Conservation (phyloP, 805 yeast genomes). For the Wickerhamiella sergipiensis region DNA sequence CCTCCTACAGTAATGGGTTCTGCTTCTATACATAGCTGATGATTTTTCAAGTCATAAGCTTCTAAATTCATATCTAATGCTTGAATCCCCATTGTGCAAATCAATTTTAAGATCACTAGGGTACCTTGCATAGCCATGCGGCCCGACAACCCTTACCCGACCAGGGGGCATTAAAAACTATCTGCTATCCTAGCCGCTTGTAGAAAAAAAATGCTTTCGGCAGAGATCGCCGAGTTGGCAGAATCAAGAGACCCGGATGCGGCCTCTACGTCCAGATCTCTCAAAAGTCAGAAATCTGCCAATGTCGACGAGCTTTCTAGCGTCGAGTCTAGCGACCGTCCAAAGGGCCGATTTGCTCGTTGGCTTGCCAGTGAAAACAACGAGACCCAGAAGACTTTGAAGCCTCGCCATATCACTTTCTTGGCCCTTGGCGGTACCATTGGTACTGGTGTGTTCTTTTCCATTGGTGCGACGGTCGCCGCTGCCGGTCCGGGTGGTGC, state of each 20-base stretch:
- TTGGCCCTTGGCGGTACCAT: slow-evolving; percentile 64
- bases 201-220: neutral
- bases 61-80: too few species aligned
- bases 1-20: neutral
- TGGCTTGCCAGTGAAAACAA: slow-evolving; percentile 8
- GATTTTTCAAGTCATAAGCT: neutral
- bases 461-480: slow-evolving; percentile 45
- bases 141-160: neutral
- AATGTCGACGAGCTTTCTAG: neutral
- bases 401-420: slow-evolving; percentile 51
- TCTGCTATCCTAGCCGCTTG: neutral
- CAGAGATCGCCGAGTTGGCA: neutral
- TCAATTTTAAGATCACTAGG: neutral
- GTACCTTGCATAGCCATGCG: neutral
- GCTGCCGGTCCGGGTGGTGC: slow-evolving; percentile 48
- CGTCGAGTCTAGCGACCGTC: neutral
- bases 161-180: neutral
- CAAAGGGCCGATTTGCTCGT: slow-evolving; percentile 2
- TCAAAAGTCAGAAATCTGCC: neutral
- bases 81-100: too few species aligned
- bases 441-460: slow-evolving; percentile 65
- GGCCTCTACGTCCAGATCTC: neutral
- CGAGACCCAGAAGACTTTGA: slow-evolving; percentile 22
- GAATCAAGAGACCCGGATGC: neutral
- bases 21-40: neutral